Conservation (phyloP, 2,329 filamentous ascomycete species). For the Didymella arachidicola region DNA sequence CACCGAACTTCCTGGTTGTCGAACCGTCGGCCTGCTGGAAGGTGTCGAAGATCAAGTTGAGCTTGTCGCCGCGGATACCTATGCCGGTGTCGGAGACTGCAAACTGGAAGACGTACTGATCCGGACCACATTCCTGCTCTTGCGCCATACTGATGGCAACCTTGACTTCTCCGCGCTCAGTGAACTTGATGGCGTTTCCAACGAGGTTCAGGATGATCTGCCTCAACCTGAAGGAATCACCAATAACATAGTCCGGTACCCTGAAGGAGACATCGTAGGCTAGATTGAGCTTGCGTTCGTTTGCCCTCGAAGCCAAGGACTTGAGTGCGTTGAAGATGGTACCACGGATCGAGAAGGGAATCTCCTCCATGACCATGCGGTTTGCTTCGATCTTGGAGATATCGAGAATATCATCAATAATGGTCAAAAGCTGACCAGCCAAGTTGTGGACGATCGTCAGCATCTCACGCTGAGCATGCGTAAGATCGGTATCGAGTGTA, state of each 20-base stretch:
- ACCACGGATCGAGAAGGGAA: conserved; percentile 91
- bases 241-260: conserved; percentile 93
- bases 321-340: conserved; percentile 98
- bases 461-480: conserved; percentile 96
- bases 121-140: conserved; percentile 69
- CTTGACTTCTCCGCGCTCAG: conserved; percentile 94
- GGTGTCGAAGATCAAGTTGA: conserved; percentile 97
- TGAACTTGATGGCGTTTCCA: conserved; percentile 99
- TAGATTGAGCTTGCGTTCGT: conserved; percentile 91
- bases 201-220: conserved; percentile 98
- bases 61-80: conserved; percentile 92
- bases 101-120: conserved; percentile 94
- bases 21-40: conserved; percentile 99
- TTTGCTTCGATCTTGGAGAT: conserved; percentile 87
- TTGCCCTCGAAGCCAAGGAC: conserved; percentile 94
- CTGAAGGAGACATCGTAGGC: conserved; percentile 93
- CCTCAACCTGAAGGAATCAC: conserved; percentile 92
- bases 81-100: conserved; percentile 96
- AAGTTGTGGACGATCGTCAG: conserved; percentile 97
- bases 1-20: conserved; percentile 94
- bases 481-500: conserved; percentile 91
- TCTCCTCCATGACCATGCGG: conserved; percentile 97
- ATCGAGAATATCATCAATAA: conserved; percentile 83
- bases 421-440: conserved; percentile 93
- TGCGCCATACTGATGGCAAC: conserved; percentile 82